Conservation (phyloP, 371 early-diverging fungal genomes). For the Mucor plumbeus region DNA sequence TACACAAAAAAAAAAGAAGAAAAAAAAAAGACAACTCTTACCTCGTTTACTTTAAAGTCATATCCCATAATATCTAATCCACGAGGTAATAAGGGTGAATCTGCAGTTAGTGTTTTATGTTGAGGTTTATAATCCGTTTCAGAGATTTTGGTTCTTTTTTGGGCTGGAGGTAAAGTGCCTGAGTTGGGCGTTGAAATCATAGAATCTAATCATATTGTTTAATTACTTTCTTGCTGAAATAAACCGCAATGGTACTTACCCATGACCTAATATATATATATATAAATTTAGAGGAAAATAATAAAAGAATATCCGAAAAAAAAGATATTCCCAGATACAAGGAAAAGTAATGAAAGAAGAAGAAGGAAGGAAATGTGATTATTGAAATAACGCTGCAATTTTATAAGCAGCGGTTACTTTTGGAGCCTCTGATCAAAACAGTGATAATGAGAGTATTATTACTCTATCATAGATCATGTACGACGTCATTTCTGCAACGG, state of each 20-base stretch:
- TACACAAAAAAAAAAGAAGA: not conserved
- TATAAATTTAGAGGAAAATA: not conserved
- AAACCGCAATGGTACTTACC: not conserved
- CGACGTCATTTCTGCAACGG: not conserved
- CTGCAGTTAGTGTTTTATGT: constrained; percentile 13
- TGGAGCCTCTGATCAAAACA: not conserved
- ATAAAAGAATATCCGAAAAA: not conserved
- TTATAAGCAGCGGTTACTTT: not conserved
- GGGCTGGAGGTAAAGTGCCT: constrained; percentile 6
- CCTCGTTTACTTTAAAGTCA: constrained; percentile 32
- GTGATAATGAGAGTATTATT: not conserved
- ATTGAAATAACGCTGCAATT: not conserved
- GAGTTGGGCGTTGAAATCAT: not conserved
- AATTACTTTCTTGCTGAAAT: not conserved
- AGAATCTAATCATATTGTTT: not conserved
- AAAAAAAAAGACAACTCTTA: not conserved
- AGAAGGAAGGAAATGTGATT: not conserved
- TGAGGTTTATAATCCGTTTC: constrained; percentile 7
- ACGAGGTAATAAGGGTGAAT: constrained; percentile 20
- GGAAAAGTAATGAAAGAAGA: not conserved
- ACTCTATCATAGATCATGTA: not conserved
- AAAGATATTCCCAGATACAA: not conserved
- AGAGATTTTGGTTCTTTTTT: constrained; percentile 13
- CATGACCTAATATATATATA: not conserved
- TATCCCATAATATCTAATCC: constrained; percentile 26